Evolutionary conservation across 140 eudicot genomes (phyloP), one percentile per base, ranked within the genome.

Genomic region (Erigeron philadelphicus): DNA sequence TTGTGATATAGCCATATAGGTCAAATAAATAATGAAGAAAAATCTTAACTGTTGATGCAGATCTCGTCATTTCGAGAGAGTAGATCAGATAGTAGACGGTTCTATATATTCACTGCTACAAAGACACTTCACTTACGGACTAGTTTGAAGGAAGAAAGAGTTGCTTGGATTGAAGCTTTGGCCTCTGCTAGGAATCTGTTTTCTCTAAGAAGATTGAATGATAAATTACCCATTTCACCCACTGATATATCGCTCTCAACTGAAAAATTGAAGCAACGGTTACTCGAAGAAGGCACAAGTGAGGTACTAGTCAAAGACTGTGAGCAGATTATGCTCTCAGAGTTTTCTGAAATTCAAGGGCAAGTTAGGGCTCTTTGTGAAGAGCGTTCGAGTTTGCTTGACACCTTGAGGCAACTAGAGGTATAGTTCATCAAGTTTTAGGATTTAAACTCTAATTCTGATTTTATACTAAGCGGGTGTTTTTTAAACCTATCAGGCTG

Each of bases 81-180:
- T 72, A 88, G 79, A 71, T 85, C 97, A 0, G 97, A 90, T 55
- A 85, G 86, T 38, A 82, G 86, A 73, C 75, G 90, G 41, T 84
- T 90, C 74, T 87, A 85, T 80, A 82, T 90, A 80, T 90, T 90
- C 76, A 88, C 97, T n/a, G 96, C 90, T 42, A 85, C 97, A 19
- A 90, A 90, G 81, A 87, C 97, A 5, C 97, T 90, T 82, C 96
- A 90, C 64, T 74, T 90, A 54, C 66, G 96, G 78, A 80, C 88
- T 41, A 75, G 81, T 78, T 80, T 83, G 46, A 84, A 81, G 77
- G 80, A 75, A 71, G 96, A 90, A 58, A 80, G 97, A 74, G 89
- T 55, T 55, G 90, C 90, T 15, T 90, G 97, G 97, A 82, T 90
- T 12, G 83, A 85, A 67, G 97, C 97, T 65, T 84, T 90, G 75